These are phyloP conservation scores for Simmondsia chinensis DNA, from an alignment of 148 eudicot species.

Conservation along the genomic window DNA sequence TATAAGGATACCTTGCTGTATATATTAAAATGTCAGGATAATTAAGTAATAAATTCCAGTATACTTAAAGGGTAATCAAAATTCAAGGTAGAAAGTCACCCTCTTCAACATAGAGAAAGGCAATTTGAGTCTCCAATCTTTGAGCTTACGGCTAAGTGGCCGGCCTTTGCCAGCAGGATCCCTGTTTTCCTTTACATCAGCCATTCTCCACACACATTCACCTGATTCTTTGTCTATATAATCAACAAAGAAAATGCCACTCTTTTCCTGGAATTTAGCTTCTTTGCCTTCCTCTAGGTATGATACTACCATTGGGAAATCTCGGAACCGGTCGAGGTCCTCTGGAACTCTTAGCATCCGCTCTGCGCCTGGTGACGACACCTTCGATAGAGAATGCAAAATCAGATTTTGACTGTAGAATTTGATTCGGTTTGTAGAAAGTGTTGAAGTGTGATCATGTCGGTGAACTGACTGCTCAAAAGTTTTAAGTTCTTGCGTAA, in stretches of 20 bases:
- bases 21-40: no score
- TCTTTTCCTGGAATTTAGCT: constrained; percentile 35
- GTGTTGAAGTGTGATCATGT: no score
- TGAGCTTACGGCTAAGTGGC: constrained; percentile 71
- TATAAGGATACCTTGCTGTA: no score
- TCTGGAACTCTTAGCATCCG: constrained; percentile 76
- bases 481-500: no score
- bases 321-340: constrained; percentile 61
- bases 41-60: no score
- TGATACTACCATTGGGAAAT: constrained; percentile 66
- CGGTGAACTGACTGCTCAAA: no score
- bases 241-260: constrained; percentile 58
- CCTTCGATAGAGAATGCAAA: constrained; percentile 32
- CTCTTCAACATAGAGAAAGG: constrained; percentile 42
- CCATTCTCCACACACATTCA: constrained; percentile 75
- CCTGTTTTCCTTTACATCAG: constrained; percentile 81
- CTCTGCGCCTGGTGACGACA: constrained; percentile 90
- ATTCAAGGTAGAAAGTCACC: constrained; percentile 56
- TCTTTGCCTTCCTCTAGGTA: constrained; percentile 33
- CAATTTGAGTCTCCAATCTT: constrained; percentile 73
- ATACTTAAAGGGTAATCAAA: no score
- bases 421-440: no score
- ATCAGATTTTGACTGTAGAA: not conserved
- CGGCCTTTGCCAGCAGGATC: constrained; percentile 76
- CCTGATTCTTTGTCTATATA: constrained; percentile 48